Conservation (phyloP, 2,329 filamentous ascomycete genomes). For the Zasmidium angulare region DNA sequence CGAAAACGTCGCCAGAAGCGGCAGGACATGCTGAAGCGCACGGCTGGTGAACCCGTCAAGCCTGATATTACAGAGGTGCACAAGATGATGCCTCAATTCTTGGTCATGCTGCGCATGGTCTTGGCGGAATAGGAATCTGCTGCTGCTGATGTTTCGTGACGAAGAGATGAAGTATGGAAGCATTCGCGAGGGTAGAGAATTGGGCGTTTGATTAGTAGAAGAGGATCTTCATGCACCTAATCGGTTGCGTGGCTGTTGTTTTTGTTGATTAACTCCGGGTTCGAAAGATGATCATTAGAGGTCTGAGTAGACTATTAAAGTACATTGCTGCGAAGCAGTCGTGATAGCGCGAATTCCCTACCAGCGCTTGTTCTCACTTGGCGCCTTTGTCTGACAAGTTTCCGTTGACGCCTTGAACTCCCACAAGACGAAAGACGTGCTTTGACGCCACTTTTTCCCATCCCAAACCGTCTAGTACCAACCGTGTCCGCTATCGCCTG, state of each 20-base stretch:
- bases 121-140: constrained; percentile 28
- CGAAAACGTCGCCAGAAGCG: constrained; percentile 72
- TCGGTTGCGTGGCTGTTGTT: constrained; percentile 6
- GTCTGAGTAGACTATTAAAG: background rate
- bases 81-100: constrained; percentile 37
- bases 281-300: background rate
- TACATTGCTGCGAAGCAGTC: background rate
- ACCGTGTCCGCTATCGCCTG: constrained; percentile 55
- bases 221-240: constrained; percentile 7
- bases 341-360: too few relatives aligned
- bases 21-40: constrained; percentile 67
- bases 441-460: background rate
- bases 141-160: background rate
- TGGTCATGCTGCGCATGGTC: constrained; percentile 37
- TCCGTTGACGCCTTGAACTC: background rate
- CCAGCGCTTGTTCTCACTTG: too few relatives aligned
- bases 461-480: constrained; percentile 41
- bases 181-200: too few relatives aligned
- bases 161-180: too few relatives aligned
- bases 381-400: background rate
- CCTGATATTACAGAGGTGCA: constrained; percentile 34
- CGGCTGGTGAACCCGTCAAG: constrained; percentile 39
- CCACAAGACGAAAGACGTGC: background rate
- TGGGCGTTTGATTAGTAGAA: background rate
- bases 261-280: background rate